These are phyloP conservation scores for Chenopodium suecicum DNA, from an alignment of 148 eudicot species.

Conservation along the genomic window DNA sequence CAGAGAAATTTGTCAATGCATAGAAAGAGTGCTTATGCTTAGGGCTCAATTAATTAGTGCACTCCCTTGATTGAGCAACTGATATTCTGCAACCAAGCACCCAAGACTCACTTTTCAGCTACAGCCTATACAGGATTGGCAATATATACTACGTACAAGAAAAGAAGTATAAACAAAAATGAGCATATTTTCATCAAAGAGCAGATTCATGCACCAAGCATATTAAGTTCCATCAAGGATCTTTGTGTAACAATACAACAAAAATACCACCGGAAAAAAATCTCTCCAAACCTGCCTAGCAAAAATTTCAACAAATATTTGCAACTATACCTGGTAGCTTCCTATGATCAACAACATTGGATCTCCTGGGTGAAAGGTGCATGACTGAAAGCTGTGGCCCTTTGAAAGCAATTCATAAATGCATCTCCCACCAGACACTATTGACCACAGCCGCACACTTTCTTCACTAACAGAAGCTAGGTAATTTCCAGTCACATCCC, in stretches of 20 bases:
- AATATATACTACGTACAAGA: too few relatives aligned
- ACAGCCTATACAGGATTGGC: not conserved
- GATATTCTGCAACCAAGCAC: too few relatives aligned
- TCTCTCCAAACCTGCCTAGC: not conserved
- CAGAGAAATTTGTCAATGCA: too few relatives aligned
- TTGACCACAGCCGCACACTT: slow-evolving; percentile 47
- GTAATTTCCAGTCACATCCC: slow-evolving; percentile 49
- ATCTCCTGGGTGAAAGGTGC: slow-evolving; percentile 51
- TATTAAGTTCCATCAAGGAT: not conserved
- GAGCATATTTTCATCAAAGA: too few relatives aligned
- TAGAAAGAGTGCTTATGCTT: too few relatives aligned
- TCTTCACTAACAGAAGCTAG: slow-evolving; percentile 52
- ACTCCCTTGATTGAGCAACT: too few relatives aligned
- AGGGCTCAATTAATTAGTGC: too few relatives aligned
- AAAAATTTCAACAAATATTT: not conserved
- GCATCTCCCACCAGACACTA: slow-evolving; percentile 30
- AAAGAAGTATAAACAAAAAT: too few relatives aligned
- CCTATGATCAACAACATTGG: slow-evolving; percentile 39
- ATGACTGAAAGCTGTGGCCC: slow-evolving; percentile 39
- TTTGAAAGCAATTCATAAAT: slow-evolving; percentile 34
- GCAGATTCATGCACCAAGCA: too few relatives aligned
- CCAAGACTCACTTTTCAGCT: not conserved
- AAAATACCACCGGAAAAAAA: not conserved
- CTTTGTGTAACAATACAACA: not conserved
- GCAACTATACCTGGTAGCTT: slow-evolving; percentile 39